Evolutionary conservation across 371 early-diverging fungal species (phyloP), one percentile per base, ranked within the genome.

Genomic region (Mortierella sp.): DNA sequence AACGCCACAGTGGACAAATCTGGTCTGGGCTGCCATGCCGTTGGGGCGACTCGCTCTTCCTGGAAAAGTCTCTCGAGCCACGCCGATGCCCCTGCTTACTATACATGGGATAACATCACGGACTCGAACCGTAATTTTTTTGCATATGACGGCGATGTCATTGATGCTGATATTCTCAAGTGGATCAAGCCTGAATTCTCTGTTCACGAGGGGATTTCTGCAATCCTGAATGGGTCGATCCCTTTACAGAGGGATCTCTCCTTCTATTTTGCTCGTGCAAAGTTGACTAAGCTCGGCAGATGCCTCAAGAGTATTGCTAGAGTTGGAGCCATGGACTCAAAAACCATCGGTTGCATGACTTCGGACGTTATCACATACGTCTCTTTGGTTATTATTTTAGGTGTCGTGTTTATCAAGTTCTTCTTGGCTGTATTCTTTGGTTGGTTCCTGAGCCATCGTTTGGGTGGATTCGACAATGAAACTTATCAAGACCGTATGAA

Each of bases 331-430:
- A 82, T 95, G 56, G 94, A 94, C 73, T 86, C 89, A 6, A 86
- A 88, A 60, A 88, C 94, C 17, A 88, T 92, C 22, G 95, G 96
- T 0, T 95, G 96, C 70, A 91, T 96, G 55, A 89, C 90, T 32
- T 90, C 94, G 28, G 92, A 93, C 72, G 91, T 94, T n/a, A 89
- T 93, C 40, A 85, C 93, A 10, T 93, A 89, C 76, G 87, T 92
- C 12, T 93, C 94, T 3, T 83, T 95, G 47, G 87, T 91, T 4
- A 91, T 95, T 42, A 94, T 95, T 66, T 66, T 95, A 29, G 92
- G 92, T 32, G 92, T 93, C 5, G 95, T 96, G 34, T 74, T 94
- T 67, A 92, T 90, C 77, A 95, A 93, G 79, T 96, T 96, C 83
- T 83, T 94, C 63, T 85, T 96, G 85, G 95, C 96, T 0, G 75